Conservation (phyloP, 2,329 filamentous ascomycete species). For the Alternaria panax region DNA sequence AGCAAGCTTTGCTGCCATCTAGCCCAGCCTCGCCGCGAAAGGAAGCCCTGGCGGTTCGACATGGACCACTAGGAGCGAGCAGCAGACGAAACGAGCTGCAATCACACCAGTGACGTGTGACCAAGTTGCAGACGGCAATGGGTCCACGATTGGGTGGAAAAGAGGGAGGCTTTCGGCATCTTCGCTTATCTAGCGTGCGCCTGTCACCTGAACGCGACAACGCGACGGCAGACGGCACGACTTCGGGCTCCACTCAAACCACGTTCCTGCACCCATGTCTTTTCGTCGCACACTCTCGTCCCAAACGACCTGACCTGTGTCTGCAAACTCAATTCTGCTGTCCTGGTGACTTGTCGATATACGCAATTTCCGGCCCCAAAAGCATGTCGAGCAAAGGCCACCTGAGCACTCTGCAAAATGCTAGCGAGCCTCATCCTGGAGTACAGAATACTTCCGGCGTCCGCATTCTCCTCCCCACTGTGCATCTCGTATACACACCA, state of each 20-base stretch:
- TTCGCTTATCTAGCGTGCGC: constrained; percentile 8
- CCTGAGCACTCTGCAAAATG: not conserved
- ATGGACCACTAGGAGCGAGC: constrained; percentile 22
- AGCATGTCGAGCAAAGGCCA: not conserved
- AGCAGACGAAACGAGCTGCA: constrained; percentile 10
- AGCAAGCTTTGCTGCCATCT: constrained; percentile 9
- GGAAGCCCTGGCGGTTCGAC: constrained; percentile 21
- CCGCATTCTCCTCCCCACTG: not conserved
- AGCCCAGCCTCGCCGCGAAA: constrained; percentile 17
- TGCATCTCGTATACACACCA: not conserved
- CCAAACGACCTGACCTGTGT: not conserved
- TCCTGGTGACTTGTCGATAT: not conserved
- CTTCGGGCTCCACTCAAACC: constrained; percentile 1
- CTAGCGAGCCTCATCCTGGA: not conserved
- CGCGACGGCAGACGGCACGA: constrained; percentile 8
- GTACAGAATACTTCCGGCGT: constrained; percentile 3
- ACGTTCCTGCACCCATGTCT: not conserved
- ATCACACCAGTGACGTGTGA: constrained; percentile 23
- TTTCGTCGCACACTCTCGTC: not conserved
- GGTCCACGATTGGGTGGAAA: constrained; percentile 9
- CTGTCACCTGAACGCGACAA: constrained; percentile 2
- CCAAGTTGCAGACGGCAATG: constrained; percentile 18
- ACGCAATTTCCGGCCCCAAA: constrained; percentile 1
- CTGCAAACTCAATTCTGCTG: not conserved
- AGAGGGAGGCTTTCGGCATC: not conserved